Evolutionary conservation across 495 filamentous ascomycete species (phyloP).

Genomic region (Aspergillus haitiensis): DNA sequence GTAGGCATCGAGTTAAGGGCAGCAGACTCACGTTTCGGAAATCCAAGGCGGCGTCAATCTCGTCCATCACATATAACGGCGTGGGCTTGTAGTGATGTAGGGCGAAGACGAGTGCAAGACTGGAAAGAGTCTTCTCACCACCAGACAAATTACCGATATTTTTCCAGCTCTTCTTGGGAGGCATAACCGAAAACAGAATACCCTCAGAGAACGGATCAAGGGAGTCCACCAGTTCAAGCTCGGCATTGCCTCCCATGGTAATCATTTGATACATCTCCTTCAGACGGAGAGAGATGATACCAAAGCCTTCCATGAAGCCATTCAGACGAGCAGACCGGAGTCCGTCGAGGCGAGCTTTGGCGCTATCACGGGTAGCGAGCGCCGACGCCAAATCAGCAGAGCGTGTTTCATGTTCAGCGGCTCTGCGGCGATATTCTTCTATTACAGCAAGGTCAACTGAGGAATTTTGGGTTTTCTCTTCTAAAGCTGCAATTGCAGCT

Average conservation of each 20-base stretch:
- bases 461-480: slow-evolving; percentile 88
- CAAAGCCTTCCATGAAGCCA: slow-evolving; percentile 98
- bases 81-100: slow-evolving; percentile 98
- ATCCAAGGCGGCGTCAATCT: slow-evolving; percentile 97
- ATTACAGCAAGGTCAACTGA: slow-evolving; percentile 90
- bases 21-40: slow-evolving; percentile 82
- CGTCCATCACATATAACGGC: slow-evolving; percentile 98
- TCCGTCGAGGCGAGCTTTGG: slow-evolving; percentile 88
- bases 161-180: slow-evolving; percentile 99
- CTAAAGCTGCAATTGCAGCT: slow-evolving; percentile 81
- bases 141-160: slow-evolving; percentile 94
- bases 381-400: slow-evolving; percentile 76
- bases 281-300: slow-evolving; percentile 86
- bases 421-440: slow-evolving; percentile 86
- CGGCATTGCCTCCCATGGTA: slow-evolving; percentile 98
- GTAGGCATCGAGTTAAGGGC: not conserved
- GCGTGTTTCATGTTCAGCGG: slow-evolving; percentile 80
- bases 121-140: slow-evolving; percentile 95
- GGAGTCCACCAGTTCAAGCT: slow-evolving; percentile 92
- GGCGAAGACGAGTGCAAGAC: slow-evolving; percentile 92
- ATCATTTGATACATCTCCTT: slow-evolving; percentile 99
- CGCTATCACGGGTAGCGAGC: slow-evolving; percentile 72
- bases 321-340: slow-evolving; percentile 85
- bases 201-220: slow-evolving; percentile 96
- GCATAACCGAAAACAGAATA: slow-evolving; percentile 96